Conservation (phyloP, 2,329 filamentous ascomycete genomes). For the Fusarium poae region DNA sequence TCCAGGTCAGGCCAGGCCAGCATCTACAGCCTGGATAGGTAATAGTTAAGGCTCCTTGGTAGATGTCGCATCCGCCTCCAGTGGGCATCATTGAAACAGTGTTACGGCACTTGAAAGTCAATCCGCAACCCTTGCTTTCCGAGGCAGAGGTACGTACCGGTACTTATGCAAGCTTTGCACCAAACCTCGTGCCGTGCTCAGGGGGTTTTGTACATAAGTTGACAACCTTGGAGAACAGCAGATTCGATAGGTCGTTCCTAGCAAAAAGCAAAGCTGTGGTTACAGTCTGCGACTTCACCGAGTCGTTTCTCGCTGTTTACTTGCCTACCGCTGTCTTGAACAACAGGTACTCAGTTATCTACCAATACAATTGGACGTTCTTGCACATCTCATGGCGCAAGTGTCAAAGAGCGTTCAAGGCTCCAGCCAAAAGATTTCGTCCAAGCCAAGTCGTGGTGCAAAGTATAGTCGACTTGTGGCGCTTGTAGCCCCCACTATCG, state of each 20-base stretch:
- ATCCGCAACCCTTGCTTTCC: neutral
- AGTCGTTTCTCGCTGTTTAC: neutral
- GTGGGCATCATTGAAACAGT: slow-evolving; percentile 4
- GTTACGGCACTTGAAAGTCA: slow-evolving; percentile 7
- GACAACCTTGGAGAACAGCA: neutral
- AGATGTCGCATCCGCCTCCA: slow-evolving; percentile 1
- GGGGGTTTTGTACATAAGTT: neutral
- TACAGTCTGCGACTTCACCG: neutral
- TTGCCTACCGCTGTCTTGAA: neutral
- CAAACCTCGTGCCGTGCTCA: slow-evolving; percentile 7
- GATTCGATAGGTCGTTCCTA: neutral
- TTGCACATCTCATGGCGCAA: neutral
- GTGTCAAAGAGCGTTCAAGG: neutral
- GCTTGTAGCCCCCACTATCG: slow-evolving; percentile 37
- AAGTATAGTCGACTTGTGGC: slow-evolving; percentile 27
- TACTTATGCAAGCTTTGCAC: slow-evolving; percentile 1
- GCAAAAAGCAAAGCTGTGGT: neutral
- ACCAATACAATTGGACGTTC: neutral
- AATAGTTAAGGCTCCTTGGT: slow-evolving; percentile 13
- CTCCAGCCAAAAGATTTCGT: neutral
- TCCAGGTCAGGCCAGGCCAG: slow-evolving; percentile 1
- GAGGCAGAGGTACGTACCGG: neutral
- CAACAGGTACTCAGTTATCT: neutral
- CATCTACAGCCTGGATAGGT: slow-evolving; percentile 5
- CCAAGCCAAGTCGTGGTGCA: neutral